Evolutionary conservation across 352 stramenopile species (phyloP).

Genomic region (Phytophthora chlamydospora): DNA sequence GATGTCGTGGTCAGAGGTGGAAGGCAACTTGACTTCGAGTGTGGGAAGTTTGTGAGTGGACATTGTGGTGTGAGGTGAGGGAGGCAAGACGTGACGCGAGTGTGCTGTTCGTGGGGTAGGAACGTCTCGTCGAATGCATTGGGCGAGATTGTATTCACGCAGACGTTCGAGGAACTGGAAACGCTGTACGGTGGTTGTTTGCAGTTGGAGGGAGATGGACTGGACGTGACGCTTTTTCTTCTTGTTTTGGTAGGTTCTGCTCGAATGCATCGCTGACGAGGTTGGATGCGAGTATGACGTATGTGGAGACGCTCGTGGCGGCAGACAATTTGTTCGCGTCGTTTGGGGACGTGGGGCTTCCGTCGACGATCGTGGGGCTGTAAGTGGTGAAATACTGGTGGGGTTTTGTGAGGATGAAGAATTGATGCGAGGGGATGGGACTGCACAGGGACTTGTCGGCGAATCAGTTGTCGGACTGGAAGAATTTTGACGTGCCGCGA

Average conservation of each 20-base stretch:
- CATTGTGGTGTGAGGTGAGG: background rate
- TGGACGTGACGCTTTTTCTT: background rate
- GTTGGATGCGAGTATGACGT: slow-evolving; percentile 33
- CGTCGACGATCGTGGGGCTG: slow-evolving; percentile 36
- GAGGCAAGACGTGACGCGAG: background rate
- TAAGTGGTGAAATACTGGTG: slow-evolving; percentile 10
- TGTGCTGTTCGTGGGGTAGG: slow-evolving; percentile 7
- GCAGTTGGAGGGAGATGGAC: background rate
- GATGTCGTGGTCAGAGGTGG: slow-evolving; percentile 30
- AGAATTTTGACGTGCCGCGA: slow-evolving; percentile 28
- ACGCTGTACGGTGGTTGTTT: slow-evolving; percentile 24
- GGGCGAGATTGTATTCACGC: slow-evolving; percentile 19
- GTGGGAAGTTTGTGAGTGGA: slow-evolving; percentile 27
- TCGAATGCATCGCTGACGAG: slow-evolving; percentile 33
- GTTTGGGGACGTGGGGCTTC: slow-evolving; percentile 28
- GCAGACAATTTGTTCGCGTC: slow-evolving; percentile 33
- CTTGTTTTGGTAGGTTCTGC: slow-evolving; percentile 24
- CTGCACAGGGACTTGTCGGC: slow-evolving; percentile 32
- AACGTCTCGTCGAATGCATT: slow-evolving; percentile 33
- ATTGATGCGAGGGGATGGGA: background rate
- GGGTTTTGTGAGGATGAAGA: background rate
- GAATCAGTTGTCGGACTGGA: slow-evolving; percentile 41
- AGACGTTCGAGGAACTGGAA: slow-evolving; percentile 29
- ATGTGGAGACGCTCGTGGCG: slow-evolving; percentile 29
- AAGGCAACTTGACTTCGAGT: slow-evolving; percentile 23